These are phyloP conservation scores for Mycena floridula DNA, from an alignment of 768 basidiomycete species.

Conservation along the genomic window DNA sequence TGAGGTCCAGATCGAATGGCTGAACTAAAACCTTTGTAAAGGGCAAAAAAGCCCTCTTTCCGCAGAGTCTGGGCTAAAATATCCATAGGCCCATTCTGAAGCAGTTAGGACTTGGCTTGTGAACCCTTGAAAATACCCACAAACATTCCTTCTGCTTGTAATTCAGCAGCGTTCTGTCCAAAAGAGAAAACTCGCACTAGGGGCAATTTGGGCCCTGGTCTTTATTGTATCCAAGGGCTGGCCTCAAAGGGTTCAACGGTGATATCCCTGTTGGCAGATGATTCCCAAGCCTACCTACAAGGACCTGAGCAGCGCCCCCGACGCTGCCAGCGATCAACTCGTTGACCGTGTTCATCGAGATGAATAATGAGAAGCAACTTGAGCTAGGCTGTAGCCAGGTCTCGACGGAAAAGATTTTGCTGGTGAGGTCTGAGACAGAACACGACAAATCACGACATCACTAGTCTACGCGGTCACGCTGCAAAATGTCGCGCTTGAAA, in stretches of 20 bases:
- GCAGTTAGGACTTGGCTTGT: not conserved
- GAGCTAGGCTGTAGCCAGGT: no score
- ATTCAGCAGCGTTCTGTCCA: constrained; percentile 4
- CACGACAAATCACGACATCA: not conserved
- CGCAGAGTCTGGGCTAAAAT: constrained; percentile 75
- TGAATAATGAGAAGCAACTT: no score
- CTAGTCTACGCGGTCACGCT: not conserved
- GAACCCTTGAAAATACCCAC: constrained; percentile 37
- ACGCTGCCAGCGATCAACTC: constrained; percentile 86
- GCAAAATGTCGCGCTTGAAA: not conserved
- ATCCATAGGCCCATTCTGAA: constrained; percentile 89
- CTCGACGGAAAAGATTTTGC: no score
- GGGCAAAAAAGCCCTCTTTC: constrained; percentile 87
- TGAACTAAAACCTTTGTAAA: constrained; percentile 76
- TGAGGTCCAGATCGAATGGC: not conserved
- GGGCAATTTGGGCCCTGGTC: constrained; percentile 83
- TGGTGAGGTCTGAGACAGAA: no score
- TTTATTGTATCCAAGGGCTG: constrained; percentile 89
- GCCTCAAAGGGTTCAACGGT: no score
- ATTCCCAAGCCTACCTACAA: no score
- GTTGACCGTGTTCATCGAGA: no score
- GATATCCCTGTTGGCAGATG: no score
- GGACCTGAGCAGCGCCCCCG: constrained; percentile 90
- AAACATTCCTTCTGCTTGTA: constrained; percentile 74
- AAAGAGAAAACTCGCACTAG: constrained; percentile 45